Percentiles rank a stretch among this genome's conserved stretches.
Evolutionary conservation across 2,329 filamentous ascomycete species (phyloP).

Genomic region (Aspergillus luchuensis): DNA sequence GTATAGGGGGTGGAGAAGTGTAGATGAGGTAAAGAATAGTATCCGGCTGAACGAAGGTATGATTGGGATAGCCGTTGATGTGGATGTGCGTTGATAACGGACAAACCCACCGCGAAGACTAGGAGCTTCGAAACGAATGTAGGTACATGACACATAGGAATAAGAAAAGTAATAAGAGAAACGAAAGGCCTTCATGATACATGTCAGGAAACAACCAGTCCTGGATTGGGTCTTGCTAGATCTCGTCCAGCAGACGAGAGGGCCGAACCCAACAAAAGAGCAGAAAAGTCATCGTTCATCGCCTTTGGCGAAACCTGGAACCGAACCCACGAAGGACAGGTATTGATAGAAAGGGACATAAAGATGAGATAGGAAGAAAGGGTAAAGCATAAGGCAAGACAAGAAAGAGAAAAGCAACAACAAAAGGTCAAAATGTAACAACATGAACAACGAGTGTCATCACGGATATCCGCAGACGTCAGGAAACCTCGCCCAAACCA

Average conservation of each 20-base stretch:
- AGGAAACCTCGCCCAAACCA: slow-evolving; percentile 16
- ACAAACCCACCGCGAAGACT: background rate
- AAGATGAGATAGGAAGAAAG: background rate
- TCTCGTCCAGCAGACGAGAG: background rate
- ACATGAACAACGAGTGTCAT: slow-evolving; percentile 7
- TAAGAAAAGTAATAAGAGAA: background rate
- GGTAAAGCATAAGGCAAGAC: background rate
- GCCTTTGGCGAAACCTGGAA: background rate
- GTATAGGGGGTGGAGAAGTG: background rate
- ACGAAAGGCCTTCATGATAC: background rate
- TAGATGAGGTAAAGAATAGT: background rate
- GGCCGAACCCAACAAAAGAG: background rate
- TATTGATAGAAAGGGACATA: background rate
- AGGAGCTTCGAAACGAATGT: background rate
- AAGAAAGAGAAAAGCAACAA: background rate
- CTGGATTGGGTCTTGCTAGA: background rate
- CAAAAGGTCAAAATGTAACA: background rate
- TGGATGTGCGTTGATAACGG: background rate
- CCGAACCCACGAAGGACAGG: background rate
- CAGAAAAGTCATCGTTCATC: background rate
- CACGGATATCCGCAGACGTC: slow-evolving; percentile 5
- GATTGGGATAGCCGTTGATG: background rate
- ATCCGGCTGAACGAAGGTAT: background rate
- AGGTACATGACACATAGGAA: background rate
- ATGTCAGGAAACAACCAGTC: background rate